phyloP scores from a whole-genome alignment of 2,329 filamentous ascomycete genomes.

The Aspergillus vadensis region DNA sequence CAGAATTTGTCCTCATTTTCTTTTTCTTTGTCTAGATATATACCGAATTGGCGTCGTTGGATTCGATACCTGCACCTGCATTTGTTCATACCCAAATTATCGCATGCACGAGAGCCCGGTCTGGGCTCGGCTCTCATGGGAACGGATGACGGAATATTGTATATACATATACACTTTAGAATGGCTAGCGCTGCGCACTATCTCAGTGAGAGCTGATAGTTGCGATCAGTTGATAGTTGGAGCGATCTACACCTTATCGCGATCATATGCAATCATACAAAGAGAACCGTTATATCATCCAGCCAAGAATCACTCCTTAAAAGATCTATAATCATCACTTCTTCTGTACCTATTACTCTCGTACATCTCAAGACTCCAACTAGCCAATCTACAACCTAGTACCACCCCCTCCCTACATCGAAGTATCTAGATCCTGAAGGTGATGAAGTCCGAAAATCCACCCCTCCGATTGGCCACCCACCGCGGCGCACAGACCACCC shows the following conservation, averaged over 20 bases:
- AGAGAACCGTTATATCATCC: no score
- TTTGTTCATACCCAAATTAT: conserved; percentile 24
- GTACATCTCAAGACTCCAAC: no score
- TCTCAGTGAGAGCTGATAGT: background rate
- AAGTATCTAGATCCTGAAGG: no score
- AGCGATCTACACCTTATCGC: no score
- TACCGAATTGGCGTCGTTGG: conserved; percentile 7
- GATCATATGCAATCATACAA: no score
- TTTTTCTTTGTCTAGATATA: background rate
- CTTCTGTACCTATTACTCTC: no score
- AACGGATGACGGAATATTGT: conserved; percentile 11
- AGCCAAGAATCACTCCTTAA: no score
- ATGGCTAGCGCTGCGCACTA: background rate
- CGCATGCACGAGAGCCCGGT: conserved; percentile 16
- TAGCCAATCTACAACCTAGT: no score
- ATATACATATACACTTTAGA: conserved; percentile 14
- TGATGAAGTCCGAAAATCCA: background rate
- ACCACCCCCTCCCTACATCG: no score
- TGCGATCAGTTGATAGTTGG: background rate
- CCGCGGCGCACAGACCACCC: conserved; percentile 17
- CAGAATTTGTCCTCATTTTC: conserved; percentile 4
- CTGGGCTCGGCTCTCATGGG: background rate
- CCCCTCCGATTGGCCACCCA: conserved; percentile 9
- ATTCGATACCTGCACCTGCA: conserved; percentile 18
- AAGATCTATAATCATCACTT: no score